Evolutionary conservation across 345 rosid species (phyloP), one percentile per base, ranked within the genome.

Genomic region (Populus ilicifolia): DNA sequence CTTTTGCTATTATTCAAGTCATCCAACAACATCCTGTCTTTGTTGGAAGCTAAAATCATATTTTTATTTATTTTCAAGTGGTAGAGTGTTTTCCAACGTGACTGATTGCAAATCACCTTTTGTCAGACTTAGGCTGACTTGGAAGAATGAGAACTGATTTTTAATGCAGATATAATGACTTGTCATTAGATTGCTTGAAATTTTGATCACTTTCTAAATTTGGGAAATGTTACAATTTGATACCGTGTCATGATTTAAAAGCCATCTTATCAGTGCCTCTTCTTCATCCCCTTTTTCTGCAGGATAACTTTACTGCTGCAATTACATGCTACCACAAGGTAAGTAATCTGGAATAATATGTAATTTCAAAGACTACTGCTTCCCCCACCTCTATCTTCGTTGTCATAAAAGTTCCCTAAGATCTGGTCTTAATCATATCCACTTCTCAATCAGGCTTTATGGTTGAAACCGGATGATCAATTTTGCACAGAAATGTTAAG

Each of bases 401-500:
- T 20, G n/a, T 52, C 59, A 18, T 52, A 18, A 52, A 52, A 52
- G 6, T 52, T 20, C 23, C 23, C 10, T 20, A 56, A 10, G 29
- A 10, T 10, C 27, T 56, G 63, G 27, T n/a, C 63, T n/a, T 3
- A 43, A 56, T 56, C 29, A 56, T 56, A n/a, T n/a, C 6, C n/a
- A 14, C 20, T 70, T 71, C 50, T 39, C 56, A 11, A 78, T 74
- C 91, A 93, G 97, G 97, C 96, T 68, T 70, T 93, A 63, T 91
- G 92, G 94, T 79, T 90, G 87, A 89, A 90, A 79, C 90, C 96
- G 13, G 89, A 93, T 61, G 99, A 93, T 82, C 89, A 89, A 44
- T 96, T 93, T 81, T 93, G 97, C 89, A 83, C 89, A 0, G 97
- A 96, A 70, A 93, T 96, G 99, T 84, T 96, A 77, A 90, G 86